Evolutionary conservation across 2,329 filamentous ascomycete species (phyloP).

Genomic region (Colletotrichum tamarilloi): DNA sequence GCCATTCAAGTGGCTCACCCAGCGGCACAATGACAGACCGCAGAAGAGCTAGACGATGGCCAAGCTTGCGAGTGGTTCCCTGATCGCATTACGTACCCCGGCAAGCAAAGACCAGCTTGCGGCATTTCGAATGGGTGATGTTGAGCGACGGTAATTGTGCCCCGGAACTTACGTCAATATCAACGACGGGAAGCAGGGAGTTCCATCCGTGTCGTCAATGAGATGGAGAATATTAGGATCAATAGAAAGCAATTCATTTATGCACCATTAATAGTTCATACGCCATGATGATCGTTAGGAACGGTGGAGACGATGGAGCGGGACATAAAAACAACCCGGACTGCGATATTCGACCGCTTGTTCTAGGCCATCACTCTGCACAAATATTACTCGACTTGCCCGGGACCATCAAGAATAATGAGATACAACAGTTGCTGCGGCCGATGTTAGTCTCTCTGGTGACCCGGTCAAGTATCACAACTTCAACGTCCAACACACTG

Average conservation of each 20-base stretch:
- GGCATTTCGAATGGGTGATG: background rate
- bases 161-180: background rate
- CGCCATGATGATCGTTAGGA: constrained; percentile 1
- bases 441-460: background rate
- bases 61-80: background rate
- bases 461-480: background rate
- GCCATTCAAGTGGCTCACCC: background rate
- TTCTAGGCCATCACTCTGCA: background rate
- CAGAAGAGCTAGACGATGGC: background rate
- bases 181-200: background rate
- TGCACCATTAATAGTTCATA: background rate
- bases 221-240: no score
- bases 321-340: background rate
- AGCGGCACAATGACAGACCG: background rate
- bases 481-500: no score
- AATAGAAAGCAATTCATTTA: background rate
- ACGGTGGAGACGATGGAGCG: background rate
- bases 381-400: background rate
- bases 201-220: background rate
- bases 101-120: background rate
- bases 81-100: background rate
- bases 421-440: background rate
- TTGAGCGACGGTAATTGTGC: background rate
- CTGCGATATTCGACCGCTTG: background rate
- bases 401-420: background rate